phyloP scores from a whole-genome alignment of 2,329 filamentous ascomycete genomes.

The Apiospora pterosperma region DNA sequence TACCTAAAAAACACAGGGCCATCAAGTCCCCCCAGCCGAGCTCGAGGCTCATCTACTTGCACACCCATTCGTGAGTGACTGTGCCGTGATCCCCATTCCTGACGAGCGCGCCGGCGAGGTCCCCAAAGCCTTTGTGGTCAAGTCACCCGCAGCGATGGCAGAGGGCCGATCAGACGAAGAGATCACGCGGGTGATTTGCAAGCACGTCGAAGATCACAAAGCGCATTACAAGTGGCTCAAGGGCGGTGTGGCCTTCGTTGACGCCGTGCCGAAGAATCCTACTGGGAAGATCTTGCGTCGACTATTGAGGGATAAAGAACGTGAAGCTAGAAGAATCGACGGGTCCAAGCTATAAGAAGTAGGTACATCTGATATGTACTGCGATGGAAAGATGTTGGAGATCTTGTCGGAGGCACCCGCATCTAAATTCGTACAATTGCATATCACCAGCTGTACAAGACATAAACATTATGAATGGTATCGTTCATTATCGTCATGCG shows the following conservation, averaged over 20 bases:
- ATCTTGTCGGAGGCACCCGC: too few species aligned
- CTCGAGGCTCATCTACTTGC: conserved; percentile 76
- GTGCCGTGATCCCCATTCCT: conserved; percentile 72
- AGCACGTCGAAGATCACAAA: conserved; percentile 54
- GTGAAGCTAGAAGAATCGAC: conserved; percentile 54
- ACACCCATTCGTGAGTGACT: conserved; percentile 73
- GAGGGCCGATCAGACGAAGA: conserved; percentile 31
- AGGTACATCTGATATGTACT: background rate
- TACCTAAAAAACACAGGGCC: conserved; percentile 43
- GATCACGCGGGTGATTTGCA: conserved; percentile 40
- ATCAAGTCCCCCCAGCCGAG: conserved; percentile 81
- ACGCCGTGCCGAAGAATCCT: conserved; percentile 60
- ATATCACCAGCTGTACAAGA: background rate
- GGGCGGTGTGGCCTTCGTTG: conserved; percentile 51
- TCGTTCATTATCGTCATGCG: background rate
- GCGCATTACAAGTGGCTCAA: conserved; percentile 57
- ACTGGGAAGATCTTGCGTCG: conserved; percentile 63
- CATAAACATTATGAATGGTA: background rate
- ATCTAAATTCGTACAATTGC: too few species aligned
- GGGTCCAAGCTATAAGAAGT: conserved; percentile 56
- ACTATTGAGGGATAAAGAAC: conserved; percentile 64
- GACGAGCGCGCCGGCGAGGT: conserved; percentile 60
- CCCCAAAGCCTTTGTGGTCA: conserved; percentile 66
- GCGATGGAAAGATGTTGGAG: too few species aligned
- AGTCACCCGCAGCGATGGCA: conserved; percentile 32